phyloP scores from a whole-genome alignment of 345 rosid genomes.

The Pistacia atlantica region DNA sequence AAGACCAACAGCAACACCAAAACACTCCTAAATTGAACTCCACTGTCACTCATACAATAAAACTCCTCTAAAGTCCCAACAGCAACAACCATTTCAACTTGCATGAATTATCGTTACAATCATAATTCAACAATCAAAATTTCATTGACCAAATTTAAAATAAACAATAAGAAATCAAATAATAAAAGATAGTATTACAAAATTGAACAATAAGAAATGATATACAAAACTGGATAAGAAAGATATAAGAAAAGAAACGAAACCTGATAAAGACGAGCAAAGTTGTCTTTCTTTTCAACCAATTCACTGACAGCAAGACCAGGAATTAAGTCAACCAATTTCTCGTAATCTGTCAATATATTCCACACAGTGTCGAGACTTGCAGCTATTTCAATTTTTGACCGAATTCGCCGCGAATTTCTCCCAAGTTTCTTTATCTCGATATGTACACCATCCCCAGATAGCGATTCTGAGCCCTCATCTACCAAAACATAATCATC shows the following conservation, averaged over 20 bases:
- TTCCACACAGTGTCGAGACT: slow-evolving; percentile 75
- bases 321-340: slow-evolving; percentile 73
- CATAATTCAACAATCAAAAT: neutral
- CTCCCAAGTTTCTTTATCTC: slow-evolving; percentile 62
- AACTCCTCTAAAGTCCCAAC: neutral
- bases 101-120: neutral
- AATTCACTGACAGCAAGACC: slow-evolving; percentile 79
- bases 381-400: slow-evolving; percentile 69
- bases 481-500: slow-evolving; percentile 36
- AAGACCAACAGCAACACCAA: no score
- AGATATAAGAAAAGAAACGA: neutral
- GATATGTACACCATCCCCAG: slow-evolving; percentile 55
- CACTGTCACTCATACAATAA: neutral
- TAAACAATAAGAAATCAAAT: neutral
- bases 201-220: no score
- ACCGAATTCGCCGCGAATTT: slow-evolving; percentile 69
- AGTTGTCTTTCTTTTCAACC: slow-evolving; percentile 71
- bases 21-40: neutral
- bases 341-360: slow-evolving; percentile 80
- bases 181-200: no score
- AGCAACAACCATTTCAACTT: neutral
- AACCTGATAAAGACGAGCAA: slow-evolving; percentile 83
- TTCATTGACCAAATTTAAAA: neutral
- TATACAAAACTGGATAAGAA: neutral
- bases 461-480: slow-evolving; percentile 32